A percentile compares a stretch with the other conserved stretches of the same genome.
Evolutionary conservation across 371 early-diverging fungal species (phyloP).

Genomic region (Gilbertella persicaria): DNA sequence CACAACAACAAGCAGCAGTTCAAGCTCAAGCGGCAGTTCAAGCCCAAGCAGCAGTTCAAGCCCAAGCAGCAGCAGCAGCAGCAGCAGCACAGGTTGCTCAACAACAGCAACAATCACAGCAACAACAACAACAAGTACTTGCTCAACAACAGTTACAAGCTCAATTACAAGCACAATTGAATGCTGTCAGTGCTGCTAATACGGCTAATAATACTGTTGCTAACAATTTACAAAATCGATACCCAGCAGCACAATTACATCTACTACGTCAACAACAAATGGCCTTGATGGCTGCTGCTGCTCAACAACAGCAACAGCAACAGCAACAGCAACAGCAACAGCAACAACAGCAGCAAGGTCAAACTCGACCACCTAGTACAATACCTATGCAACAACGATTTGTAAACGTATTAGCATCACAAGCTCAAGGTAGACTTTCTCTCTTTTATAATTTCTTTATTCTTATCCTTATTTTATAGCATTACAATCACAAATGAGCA

Average conservation of each 20-base stretch:
- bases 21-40: constrained; percentile 34
- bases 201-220: constrained; percentile 11
- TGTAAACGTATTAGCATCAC: constrained; percentile 30
- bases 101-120: constrained; percentile 3
- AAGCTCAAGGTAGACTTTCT: constrained; percentile 21
- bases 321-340: constrained; percentile 18
- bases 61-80: constrained; percentile 24
- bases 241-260: constrained; percentile 52
- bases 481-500: background rate
- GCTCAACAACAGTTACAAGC: constrained; percentile 1
- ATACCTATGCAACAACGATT: constrained; percentile 32
- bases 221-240: constrained; percentile 31
- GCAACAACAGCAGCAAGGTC: constrained; percentile 15
- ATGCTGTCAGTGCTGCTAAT: constrained; percentile 16
- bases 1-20: constrained; percentile 22
- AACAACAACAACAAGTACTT: background rate
- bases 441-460: background rate
- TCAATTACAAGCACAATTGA: constrained; percentile 16
- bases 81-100: constrained; percentile 14
- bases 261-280: constrained; percentile 49
- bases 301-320: constrained; percentile 12
- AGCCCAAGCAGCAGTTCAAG: constrained; percentile 27
- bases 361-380: constrained; percentile 27
- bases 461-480: background rate
- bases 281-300: constrained; percentile 33